These are phyloP conservation scores for Ophiostoma himal-ulmi DNA, from an alignment of 2,329 filamentous ascomycete species.

Conservation along the genomic window DNA sequence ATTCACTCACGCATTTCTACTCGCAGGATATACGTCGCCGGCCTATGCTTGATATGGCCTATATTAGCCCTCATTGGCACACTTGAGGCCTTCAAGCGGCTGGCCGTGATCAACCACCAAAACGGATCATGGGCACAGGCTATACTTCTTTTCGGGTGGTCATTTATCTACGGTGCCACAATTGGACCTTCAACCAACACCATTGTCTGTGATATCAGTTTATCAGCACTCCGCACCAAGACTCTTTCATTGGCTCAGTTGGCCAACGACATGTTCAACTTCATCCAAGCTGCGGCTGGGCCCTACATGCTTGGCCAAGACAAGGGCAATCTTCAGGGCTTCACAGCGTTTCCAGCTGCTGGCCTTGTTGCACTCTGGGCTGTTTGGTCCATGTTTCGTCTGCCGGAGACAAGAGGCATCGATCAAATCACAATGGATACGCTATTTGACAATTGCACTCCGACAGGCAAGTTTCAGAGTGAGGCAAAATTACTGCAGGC, in stretches of 20 bases:
- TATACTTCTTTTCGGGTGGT: slow-evolving; percentile 41
- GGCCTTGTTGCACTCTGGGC: slow-evolving; percentile 21
- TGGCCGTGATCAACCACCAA: slow-evolving; percentile 28
- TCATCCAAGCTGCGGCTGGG: slow-evolving; percentile 26
- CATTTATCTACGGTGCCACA: slow-evolving; percentile 28
- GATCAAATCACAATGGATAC: slow-evolving; percentile 27
- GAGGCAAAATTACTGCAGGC: slow-evolving; percentile 16
- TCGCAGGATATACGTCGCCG: slow-evolving; percentile 38
- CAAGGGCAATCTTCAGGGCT: slow-evolving; percentile 25
- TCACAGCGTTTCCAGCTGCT: slow-evolving; percentile 24
- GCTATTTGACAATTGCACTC: slow-evolving; percentile 22
- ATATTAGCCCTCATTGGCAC: slow-evolving; percentile 41
- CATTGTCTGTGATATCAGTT: slow-evolving; percentile 26
- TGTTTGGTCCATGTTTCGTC: slow-evolving; percentile 23
- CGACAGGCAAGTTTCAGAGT: slow-evolving; percentile 17
- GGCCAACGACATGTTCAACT: slow-evolving; percentile 25
- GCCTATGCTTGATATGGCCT: slow-evolving; percentile 34
- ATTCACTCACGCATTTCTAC: slow-evolving; percentile 40
- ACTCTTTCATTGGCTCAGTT: slow-evolving; percentile 25
- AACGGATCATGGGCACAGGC: slow-evolving; percentile 37
- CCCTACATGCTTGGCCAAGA: slow-evolving; percentile 27
- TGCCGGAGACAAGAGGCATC: slow-evolving; percentile 26
- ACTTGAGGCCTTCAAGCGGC: slow-evolving; percentile 37
- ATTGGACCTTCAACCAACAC: slow-evolving; percentile 26
- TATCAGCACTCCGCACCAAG: slow-evolving; percentile 25